A percentile compares a stretch with the other conserved stretches of the same genome.
Conservation (phyloP, 2,329 filamentous ascomycete species). For the Botryotinia globosa region DNA sequence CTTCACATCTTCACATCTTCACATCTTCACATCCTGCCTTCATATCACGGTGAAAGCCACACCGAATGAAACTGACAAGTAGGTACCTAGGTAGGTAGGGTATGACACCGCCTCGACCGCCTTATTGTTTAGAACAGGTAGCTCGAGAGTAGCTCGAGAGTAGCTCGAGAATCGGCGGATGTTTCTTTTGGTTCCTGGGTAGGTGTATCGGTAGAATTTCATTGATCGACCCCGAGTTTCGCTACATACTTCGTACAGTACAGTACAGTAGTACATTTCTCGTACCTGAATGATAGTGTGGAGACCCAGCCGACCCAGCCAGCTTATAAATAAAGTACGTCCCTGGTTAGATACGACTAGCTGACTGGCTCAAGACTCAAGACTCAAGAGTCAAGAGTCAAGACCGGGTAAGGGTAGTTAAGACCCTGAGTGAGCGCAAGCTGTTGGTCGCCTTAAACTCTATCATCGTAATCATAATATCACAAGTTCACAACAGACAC, state of each 20-base stretch:
- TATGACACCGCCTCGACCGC: constrained; percentile 2
- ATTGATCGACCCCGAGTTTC: constrained; percentile 10
- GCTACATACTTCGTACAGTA: too few relatives aligned
- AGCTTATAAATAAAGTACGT: background rate
- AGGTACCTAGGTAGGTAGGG: background rate
- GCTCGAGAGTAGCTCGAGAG: background rate
- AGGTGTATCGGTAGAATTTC: background rate
- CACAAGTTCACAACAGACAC: background rate
- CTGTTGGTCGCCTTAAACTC: background rate
- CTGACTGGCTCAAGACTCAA: background rate
- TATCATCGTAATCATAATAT: background rate
- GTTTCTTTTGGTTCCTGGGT: too few relatives aligned
- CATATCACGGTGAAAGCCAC: background rate
- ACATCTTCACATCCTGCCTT: background rate
- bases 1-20: too few relatives aligned
- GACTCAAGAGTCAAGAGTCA: background rate
- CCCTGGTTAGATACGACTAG: background rate
- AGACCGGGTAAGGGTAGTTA: background rate
- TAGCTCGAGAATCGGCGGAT: background rate
- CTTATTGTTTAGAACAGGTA: background rate
- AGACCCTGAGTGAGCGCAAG: constrained; percentile 9
- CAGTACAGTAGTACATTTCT: background rate
- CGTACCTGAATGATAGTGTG: constrained; percentile 11
- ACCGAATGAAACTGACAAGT: background rate
- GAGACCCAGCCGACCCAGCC: background rate